phyloP scores from a whole-genome alignment of 805 yeast species.

The Candida ficus region DNA sequence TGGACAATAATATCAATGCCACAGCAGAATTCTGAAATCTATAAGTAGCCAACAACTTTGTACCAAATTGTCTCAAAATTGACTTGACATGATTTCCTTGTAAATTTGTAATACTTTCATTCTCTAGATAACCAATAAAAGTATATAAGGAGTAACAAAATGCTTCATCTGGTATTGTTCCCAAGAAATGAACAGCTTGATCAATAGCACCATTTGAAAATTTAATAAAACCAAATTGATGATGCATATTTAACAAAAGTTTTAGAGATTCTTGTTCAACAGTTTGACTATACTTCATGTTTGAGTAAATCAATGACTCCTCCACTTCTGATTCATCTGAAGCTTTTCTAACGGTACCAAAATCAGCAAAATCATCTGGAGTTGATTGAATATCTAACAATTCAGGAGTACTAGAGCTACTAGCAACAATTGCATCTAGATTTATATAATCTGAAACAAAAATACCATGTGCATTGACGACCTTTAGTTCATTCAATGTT shows the following conservation, averaged over 20 bases:
- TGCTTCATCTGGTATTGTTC: constrained; percentile 6
- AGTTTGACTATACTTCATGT: constrained; percentile 8
- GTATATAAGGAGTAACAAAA: constrained; percentile 13
- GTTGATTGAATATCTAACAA: background rate
- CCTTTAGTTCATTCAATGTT: background rate
- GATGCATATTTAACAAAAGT: constrained; percentile 6
- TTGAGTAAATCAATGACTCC: constrained; percentile 1
- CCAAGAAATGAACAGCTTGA: constrained; percentile 12
- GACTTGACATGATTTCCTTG: constrained; percentile 6
- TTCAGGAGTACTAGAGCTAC: constrained; percentile 1
- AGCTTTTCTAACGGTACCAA: constrained; percentile 20
- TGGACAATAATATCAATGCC: constrained; percentile 31
- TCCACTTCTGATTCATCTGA: background rate
- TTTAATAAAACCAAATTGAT: constrained; percentile 5
- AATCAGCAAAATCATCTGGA: constrained; percentile 18
- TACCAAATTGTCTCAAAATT: constrained; percentile 15
- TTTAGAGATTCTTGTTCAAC: constrained; percentile 11
- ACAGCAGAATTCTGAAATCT: constrained; percentile 36
- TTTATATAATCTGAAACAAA: constrained; percentile 16
- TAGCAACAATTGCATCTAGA: background rate
- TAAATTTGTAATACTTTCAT: background rate
- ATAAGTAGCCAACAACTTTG: constrained; percentile 22
- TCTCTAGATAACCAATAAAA: constrained; percentile 9
- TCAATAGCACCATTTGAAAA: constrained; percentile 8
- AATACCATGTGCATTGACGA: constrained; percentile 12